Evolutionary conservation across 2,329 filamentous ascomycete species (phyloP).

Genomic region (Pseudovirgaria hyperparasitica): DNA sequence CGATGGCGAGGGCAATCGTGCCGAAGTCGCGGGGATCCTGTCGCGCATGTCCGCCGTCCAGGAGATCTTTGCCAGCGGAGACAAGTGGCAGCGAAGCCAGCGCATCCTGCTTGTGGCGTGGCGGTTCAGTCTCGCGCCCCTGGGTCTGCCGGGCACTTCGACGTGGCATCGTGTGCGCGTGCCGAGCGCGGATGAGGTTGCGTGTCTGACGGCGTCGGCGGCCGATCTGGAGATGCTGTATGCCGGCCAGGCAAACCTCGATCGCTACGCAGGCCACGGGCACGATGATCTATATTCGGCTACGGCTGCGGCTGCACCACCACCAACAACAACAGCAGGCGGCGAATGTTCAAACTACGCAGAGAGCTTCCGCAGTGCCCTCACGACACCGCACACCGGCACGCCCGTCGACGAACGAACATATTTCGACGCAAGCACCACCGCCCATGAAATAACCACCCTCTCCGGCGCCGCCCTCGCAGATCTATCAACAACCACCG

Average conservation of each 20-base stretch:
- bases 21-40: slow-evolving; percentile 15
- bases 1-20: slow-evolving; percentile 9
- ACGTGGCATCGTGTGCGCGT: slow-evolving; percentile 18
- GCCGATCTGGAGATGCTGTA: slow-evolving; percentile 8
- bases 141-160: slow-evolving; percentile 20
- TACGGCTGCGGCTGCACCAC: too few relatives aligned
- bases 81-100: slow-evolving; percentile 11
- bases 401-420: too few relatives aligned
- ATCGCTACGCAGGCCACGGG: too few relatives aligned
- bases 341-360: too few relatives aligned
- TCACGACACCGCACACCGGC: too few relatives aligned
- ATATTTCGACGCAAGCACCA: too few relatives aligned
- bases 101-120: slow-evolving; percentile 25
- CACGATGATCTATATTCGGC: too few relatives aligned
- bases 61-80: slow-evolving; percentile 25
- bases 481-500: slow-evolving; percentile 8
- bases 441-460: neutral
- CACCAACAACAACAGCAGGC: too few relatives aligned
- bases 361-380: too few relatives aligned
- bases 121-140: slow-evolving; percentile 19
- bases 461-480: slow-evolving; percentile 2
- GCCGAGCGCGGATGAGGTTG: too few relatives aligned
- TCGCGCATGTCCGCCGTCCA: slow-evolving; percentile 28
- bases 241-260: slow-evolving; percentile 2
- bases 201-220: slow-evolving; percentile 7